These are phyloP conservation scores for Chlamydomonas incerta DNA, from an alignment of 139 green algal species.

Conservation along the genomic window DNA sequence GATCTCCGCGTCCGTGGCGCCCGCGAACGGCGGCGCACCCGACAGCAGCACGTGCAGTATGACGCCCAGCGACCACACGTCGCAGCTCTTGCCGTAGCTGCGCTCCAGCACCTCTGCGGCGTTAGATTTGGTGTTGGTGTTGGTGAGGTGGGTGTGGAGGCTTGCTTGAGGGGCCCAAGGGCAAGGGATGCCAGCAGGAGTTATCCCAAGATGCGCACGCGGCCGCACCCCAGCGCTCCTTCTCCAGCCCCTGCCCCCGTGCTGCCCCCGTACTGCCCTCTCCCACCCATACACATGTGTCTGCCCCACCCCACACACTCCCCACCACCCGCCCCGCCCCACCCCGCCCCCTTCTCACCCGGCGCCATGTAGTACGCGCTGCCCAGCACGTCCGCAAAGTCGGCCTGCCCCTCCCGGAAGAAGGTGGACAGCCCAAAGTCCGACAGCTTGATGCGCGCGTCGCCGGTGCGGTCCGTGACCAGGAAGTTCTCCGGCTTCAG, in stretches of 20 bases:
- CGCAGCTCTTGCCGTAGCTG: slow-evolving; percentile 35
- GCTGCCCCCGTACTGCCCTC: too few relatives aligned
- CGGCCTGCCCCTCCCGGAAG: background rate
- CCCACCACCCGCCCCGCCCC: too few relatives aligned
- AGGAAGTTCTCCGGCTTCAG: slow-evolving; percentile 50
- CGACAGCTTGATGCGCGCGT: slow-evolving; percentile 47
- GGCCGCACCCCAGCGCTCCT: too few relatives aligned
- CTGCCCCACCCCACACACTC: too few relatives aligned
- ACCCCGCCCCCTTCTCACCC: too few relatives aligned
- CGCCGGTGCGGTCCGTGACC: slow-evolving; percentile 12
- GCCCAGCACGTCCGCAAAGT: slow-evolving; percentile 4
- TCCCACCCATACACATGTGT: too few relatives aligned
- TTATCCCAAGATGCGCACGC: too few relatives aligned
- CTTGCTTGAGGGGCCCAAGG: too few relatives aligned
- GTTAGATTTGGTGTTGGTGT: background rate
- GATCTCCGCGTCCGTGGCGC: slow-evolving; percentile 26
- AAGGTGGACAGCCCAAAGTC: slow-evolving; percentile 57
- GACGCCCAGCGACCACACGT: slow-evolving; percentile 52
- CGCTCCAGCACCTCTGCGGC: background rate
- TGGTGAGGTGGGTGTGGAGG: too few relatives aligned
- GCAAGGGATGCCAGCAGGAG: background rate
- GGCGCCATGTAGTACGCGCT: slow-evolving; percentile 41
- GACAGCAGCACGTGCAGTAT: slow-evolving; percentile 57
- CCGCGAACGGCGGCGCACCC: slow-evolving; percentile 51
- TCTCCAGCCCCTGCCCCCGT: too few relatives aligned